Evolutionary conservation across 2,329 filamentous ascomycete species (phyloP), one percentile per base, ranked within the genome.

Genomic region (Teratosphaeria gauchensis): DNA sequence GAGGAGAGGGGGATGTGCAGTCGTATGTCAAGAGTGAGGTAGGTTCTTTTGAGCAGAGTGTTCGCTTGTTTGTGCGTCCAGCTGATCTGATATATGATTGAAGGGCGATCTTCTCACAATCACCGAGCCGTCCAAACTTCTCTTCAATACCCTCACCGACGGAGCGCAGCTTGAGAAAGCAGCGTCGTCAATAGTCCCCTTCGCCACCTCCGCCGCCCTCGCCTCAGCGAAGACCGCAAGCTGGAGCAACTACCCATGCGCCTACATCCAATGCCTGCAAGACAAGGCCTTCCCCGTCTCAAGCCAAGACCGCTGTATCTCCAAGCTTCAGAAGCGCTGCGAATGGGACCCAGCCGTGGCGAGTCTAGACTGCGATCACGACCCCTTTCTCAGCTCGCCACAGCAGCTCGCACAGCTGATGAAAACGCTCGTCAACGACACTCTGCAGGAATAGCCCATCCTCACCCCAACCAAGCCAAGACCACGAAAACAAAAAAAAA

Each of bases 91-190:
- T 28, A 28, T 4, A 28, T 28, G 24, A 28, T 28, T 48, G 5
- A 5, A 48, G 42, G 42, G 19, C 9, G 3, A n/a, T n/a, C 16
- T 8, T 11, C 9, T 48, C 16, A 21, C 16, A 19, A n/a, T 48
- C 42, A 21, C 42, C 16, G 42, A 48, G 2, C 42, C 42, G 2
- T n/a, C 42, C 8, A 24, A 21, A 5, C n/a, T 21, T 11, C 19
- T 59, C 54, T 57, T 56, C 46, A 59, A 59, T 31, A 56, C 54
- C 21, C 46, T 56, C 21, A 12, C 16, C 32, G 31, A 42, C 31
- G 14, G 9, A 28, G 21, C 42, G 12, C 32, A 16, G 8, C 53
- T 51, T 7, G 30, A 56, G 11, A 32, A 51, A 35, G 53, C 54
- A 6, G 7, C 51, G 4, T 16, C 53, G 6, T 28, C 21, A 24